Evolutionary conservation across 768 basidiomycete genomes (phyloP).

Genomic region (Podaxis sp.): DNA sequence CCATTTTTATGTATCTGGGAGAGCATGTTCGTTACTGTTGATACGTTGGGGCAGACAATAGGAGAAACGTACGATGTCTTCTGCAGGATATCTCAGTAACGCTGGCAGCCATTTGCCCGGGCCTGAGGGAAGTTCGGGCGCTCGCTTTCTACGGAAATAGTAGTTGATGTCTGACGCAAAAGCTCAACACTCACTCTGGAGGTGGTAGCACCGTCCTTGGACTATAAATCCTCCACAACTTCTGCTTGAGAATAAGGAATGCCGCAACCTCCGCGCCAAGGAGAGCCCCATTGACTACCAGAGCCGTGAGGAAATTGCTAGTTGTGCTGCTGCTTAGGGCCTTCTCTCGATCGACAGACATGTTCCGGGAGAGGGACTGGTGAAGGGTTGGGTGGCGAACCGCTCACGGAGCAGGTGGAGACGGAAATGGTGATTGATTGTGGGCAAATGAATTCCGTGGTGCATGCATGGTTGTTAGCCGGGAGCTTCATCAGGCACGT

Average conservation of each 20-base stretch:
- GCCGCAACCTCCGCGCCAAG: slow-evolving; percentile 48
- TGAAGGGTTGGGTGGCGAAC: not conserved
- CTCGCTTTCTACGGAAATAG: slow-evolving; percentile 38
- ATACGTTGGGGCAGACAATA: not conserved
- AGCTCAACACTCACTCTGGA: slow-evolving; percentile 39
- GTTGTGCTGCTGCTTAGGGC: slow-evolving; percentile 33
- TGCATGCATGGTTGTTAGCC: not conserved
- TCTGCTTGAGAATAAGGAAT: slow-evolving; percentile 57
- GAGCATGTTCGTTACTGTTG: not conserved
- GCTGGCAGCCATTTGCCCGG: slow-evolving; percentile 54
- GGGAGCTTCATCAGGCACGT: not conserved
- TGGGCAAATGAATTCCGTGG: not conserved
- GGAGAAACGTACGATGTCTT: slow-evolving; percentile 42
- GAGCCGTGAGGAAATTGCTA: slow-evolving; percentile 57
- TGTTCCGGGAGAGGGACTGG: not conserved
- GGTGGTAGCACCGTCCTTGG: slow-evolving; percentile 65
- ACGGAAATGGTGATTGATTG: not conserved
- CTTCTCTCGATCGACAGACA: slow-evolving; percentile 18
- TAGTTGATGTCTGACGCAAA: not conserved
- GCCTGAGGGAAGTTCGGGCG: slow-evolving; percentile 41
- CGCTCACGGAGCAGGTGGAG: not conserved
- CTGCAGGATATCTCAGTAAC: slow-evolving; percentile 37
- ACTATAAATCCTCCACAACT: slow-evolving; percentile 57
- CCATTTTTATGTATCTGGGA: slow-evolving; percentile 58
- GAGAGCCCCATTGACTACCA: slow-evolving; percentile 54